Base-by-base conservation (phyloP, 768 basidiomycete genomes). In the Pleurotus salmoneostramineus region DNA sequence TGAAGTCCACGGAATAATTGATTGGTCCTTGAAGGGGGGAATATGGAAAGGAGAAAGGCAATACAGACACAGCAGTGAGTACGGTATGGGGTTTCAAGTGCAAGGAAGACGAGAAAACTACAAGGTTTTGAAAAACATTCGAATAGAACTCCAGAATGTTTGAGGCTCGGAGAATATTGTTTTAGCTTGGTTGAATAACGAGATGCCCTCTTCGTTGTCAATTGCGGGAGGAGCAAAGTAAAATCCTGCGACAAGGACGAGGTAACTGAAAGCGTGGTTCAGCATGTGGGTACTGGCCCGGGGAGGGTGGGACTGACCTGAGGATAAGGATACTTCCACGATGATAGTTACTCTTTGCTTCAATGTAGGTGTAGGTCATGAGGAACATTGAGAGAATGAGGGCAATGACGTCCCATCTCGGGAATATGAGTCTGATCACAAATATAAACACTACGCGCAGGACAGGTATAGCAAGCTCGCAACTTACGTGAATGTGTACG, bases 271-370 rank as follows among this genome's bases (percentile, higher is more conserved):
- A 60, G 12, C 21, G 50, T 59, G 43, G 47, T 40, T 42, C 36
- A 59, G 46, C 10, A 34, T 12, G 21, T 32, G 34, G 57, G 5
- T 31, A 32, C 36, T 32, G 49, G 48, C 35, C 48, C 6, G 10
- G 31, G 11, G n/a, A 44, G 17, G 31, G 2, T 4, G 14, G 45
- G n/a, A 60, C 69, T 48, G 63, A 95, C 93, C 95, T 95, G 50
- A 98, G 77, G 56, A 98, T 89, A 47, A 99, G 84, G 59, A 97
- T 97, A 64, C 91, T 94, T 48, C 97, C 97, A 63, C 97, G 86
- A 69, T 98, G 94, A 70, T 99, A 99, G 73, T 98, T 98, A 64
- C 91, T 91, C 77, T 89, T 94, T n/a, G 95, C 95, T 73, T 99
- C 97, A 65, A 98, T 97, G 69, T 97, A 98, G 3, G 95, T 96